Evolutionary conservation across 441 rosid genomes (phyloP).

Genomic region (Flueggea neowawraea): DNA sequence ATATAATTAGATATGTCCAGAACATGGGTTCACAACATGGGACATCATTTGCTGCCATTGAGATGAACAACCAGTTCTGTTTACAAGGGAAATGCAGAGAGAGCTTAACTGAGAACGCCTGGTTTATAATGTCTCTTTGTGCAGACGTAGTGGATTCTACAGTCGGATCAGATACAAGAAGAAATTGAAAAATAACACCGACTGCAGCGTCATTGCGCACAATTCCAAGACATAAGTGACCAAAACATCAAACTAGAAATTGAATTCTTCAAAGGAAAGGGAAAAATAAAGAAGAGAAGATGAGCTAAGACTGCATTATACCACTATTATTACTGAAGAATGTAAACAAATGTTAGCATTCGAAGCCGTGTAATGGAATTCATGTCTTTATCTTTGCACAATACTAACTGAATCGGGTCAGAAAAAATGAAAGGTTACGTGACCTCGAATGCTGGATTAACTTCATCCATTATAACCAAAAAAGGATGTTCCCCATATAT

Average conservation of each 20-base stretch:
- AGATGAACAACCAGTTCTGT: background rate
- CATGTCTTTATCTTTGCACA: too few species aligned
- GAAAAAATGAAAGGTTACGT: too few species aligned
- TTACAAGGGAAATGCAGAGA: background rate
- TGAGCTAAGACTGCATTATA: too few species aligned
- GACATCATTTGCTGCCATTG: slow-evolving; percentile 79
- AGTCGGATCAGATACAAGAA: slow-evolving; percentile 2
- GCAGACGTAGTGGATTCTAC: too few species aligned
- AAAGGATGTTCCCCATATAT: background rate
- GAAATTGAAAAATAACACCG: slow-evolving; percentile 19
- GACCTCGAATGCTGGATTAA: too few species aligned
- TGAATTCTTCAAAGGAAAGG: background rate
- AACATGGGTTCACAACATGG: slow-evolving; percentile 88
- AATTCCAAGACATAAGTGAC: slow-evolving; percentile 11
- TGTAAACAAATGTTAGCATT: too few species aligned
- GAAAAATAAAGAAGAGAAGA: background rate
- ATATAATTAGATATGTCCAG: slow-evolving; percentile 61
- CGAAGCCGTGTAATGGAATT: too few species aligned
- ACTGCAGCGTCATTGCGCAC: slow-evolving; percentile 25
- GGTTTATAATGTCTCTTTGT: background rate
- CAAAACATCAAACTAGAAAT: too few species aligned
- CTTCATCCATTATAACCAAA: too few species aligned
- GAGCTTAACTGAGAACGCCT: background rate
- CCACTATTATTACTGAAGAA: too few species aligned
- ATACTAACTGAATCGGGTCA: too few species aligned